These are phyloP conservation scores for Sarcomyxa edulis DNA, from an alignment of 768 basidiomycete genomes.

Conservation along the genomic window DNA sequence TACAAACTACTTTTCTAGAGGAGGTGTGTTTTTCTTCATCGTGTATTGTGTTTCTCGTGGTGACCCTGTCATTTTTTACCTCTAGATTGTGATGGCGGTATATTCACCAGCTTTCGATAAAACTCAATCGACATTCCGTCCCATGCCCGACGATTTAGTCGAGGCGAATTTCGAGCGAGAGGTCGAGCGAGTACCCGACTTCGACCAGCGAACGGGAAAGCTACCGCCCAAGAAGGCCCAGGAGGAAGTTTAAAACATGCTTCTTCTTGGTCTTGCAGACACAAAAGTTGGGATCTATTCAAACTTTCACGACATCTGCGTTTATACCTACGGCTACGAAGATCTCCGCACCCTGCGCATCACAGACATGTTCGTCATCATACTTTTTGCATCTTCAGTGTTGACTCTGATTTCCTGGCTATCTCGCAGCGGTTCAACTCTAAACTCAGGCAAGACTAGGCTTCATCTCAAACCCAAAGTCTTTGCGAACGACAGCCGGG, in stretches of 20 bases:
- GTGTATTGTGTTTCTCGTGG: not conserved
- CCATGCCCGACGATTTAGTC: constrained; percentile 34
- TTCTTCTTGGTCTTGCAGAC: constrained; percentile 48
- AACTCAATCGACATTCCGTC: constrained; percentile 35
- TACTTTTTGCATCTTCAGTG: not conserved
- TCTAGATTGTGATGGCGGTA: constrained; percentile 75
- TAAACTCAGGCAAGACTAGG: constrained; percentile 71
- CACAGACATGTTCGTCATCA: constrained; percentile 57
- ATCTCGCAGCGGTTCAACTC: constrained; percentile 47
- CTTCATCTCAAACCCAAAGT: constrained; percentile 39
- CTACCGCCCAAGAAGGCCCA: constrained; percentile 25
- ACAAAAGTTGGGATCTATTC: constrained; percentile 57
- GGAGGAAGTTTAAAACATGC: constrained; percentile 33
- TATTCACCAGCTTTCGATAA: no score
- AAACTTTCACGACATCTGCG: constrained; percentile 51
- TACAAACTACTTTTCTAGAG: constrained; percentile 65
- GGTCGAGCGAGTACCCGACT: constrained; percentile 40
- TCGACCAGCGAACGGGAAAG: constrained; percentile 26
- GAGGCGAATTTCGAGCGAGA: constrained; percentile 44
- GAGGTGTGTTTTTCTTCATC: constrained; percentile 41
- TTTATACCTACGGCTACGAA: constrained; percentile 46
- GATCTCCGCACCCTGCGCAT: constrained; percentile 39
- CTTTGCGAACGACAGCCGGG: constrained; percentile 31
- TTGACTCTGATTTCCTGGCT: not conserved
- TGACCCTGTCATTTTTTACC: not conserved